Conservation (phyloP, 768 basidiomycete species). For the Gloeopeniophorella convolvens region DNA sequence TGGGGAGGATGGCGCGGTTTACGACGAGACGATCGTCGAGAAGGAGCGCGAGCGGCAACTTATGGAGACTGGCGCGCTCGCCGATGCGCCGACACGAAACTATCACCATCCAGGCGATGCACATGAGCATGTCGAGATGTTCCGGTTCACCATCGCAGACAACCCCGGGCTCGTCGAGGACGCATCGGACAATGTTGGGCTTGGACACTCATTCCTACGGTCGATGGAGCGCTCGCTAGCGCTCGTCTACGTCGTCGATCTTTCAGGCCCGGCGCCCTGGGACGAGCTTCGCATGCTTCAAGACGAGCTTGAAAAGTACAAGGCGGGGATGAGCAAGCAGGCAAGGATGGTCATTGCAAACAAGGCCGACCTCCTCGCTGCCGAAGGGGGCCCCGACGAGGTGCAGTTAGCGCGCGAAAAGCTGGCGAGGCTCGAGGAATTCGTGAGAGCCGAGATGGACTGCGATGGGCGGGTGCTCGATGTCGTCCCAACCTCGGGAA, state of each 20-base stretch:
- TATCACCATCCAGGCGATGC: slow-evolving; percentile 25
- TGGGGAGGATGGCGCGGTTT: slow-evolving; percentile 40
- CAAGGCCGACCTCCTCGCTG: slow-evolving; percentile 84
- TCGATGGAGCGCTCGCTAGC: slow-evolving; percentile 89
- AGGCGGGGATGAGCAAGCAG: slow-evolving; percentile 68
- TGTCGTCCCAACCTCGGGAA: slow-evolving; percentile 80
- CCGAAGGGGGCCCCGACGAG: slow-evolving; percentile 34
- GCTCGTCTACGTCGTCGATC: slow-evolving; percentile 88
- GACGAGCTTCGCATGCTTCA: slow-evolving; percentile 65
- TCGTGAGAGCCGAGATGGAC: slow-evolving; percentile 43
- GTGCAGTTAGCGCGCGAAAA: slow-evolving; percentile 50
- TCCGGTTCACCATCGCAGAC: slow-evolving; percentile 94
- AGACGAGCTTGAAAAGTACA: slow-evolving; percentile 80
- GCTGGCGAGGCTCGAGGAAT: slow-evolving; percentile 48
- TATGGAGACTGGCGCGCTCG: slow-evolving; percentile 47
- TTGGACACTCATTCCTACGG: slow-evolving; percentile 90
- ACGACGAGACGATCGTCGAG: slow-evolving; percentile 65
- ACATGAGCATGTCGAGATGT: slow-evolving; percentile 44
- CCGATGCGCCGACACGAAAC: slow-evolving; percentile 46
- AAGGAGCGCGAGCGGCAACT: slow-evolving; percentile 37
- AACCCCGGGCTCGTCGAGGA: slow-evolving; percentile 88
- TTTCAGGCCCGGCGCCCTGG: slow-evolving; percentile 68
- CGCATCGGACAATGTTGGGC: slow-evolving; percentile 84
- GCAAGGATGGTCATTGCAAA: slow-evolving; percentile 85
- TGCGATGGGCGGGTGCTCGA: slow-evolving; percentile 40